Base-by-base conservation (phyloP, 2,329 filamentous ascomycete species). In the Sporothrix pseudoabietina region DNA sequence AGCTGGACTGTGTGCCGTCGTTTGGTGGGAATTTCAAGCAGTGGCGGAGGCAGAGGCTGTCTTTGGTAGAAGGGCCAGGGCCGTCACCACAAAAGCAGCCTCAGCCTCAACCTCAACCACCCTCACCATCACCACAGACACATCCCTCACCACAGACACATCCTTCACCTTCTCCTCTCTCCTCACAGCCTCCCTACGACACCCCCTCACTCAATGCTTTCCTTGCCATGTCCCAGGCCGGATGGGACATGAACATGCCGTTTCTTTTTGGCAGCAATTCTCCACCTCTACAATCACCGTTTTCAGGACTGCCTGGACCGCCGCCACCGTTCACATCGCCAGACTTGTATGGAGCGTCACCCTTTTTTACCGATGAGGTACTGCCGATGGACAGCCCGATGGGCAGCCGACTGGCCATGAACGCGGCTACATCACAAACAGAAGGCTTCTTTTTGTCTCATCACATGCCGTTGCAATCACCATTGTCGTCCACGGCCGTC, bases 1-100 rank as follows among this genome's bases (percentile, higher is more conserved):
- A 73, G 14, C 74, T 75, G 22, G 55, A 68, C 2, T 75, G 74
- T 35, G 71, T 69, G 4, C 55, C 74, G 9, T 74, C 71, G 3
- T 75, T 74, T 26, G 44, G 39, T 30, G 72, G 39, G 7, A 75
- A 75, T 55, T 70, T 75, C 9, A 75, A 72, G 35, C 59, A 73
- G 19, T 75, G 72, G 72, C 41, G 41, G 12, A 14, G 41, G 63
- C n/a, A 30, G 39, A 30, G 41, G 63, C 22, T 19, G 63, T 30
- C 44, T 0, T 26, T 5, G 2, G 47, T 3, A 8, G 35, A 30
- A 8, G 44, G 14, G 12, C 3, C 12, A 35, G 35, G 12, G 32
- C 59, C 30, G 32, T 41, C 30, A 41, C 55, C 35, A 35, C 35
- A 1, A 35, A 2, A 26, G 26, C 26, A 26, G 26, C 35, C 35